Evolutionary conservation across 169 alveolate genomes (phyloP), one percentile per base, ranked within the genome.

Genomic region (Eimeria acervulina): DNA sequence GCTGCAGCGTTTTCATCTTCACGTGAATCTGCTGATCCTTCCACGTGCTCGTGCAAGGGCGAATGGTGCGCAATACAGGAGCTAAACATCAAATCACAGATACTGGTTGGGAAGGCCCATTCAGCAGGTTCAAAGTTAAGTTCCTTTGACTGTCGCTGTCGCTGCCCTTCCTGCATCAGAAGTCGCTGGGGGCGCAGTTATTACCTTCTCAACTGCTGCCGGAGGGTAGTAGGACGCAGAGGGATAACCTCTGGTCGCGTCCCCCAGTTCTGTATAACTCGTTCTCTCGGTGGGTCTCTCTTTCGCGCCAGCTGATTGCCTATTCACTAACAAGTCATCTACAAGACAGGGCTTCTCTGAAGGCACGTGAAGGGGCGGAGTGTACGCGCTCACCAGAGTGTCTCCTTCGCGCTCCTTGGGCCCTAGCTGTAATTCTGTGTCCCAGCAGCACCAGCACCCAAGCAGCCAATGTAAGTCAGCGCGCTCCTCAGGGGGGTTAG

Each of bases 391-490:
- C 47, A 12, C 40, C 59, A 26, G 66, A 40, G 42, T 0, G n/a
- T 42, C 38, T 28, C 88, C 44, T 78, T n/a, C 66, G 2, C 15
- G 31, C n/a, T n/a, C 26, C 28, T 28, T n/a, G 26, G 88, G 88
- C n/a, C 63, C 36, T 15, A 42, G n/a, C 19, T 26, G 88, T 42
- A 26, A 66, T 47, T 26, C 44, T 42, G 44, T 44, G 23, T 0
- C 40, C 88, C 59, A 23, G 68, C 68, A 40, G 42, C 88, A 42
- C 68, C 66, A 78, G 66, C 88, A 42, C 63, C 66, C 88, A 42
- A 1, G 51, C 40, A 26, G 38, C 88, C 88, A 78, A 42, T 38
- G 66, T n/a, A 66, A 42, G 66, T n/a, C 68, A 44, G 21, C n/a
- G 3, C 44, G 33, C 88, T 78, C 68, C 31, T 28, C 42, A 23